A percentile compares a stretch with the other conserved stretches of the same genome.
phyloP scores from a whole-genome alignment of 2,329 filamentous ascomycete species.

The Ceratocystis cubensis region DNA sequence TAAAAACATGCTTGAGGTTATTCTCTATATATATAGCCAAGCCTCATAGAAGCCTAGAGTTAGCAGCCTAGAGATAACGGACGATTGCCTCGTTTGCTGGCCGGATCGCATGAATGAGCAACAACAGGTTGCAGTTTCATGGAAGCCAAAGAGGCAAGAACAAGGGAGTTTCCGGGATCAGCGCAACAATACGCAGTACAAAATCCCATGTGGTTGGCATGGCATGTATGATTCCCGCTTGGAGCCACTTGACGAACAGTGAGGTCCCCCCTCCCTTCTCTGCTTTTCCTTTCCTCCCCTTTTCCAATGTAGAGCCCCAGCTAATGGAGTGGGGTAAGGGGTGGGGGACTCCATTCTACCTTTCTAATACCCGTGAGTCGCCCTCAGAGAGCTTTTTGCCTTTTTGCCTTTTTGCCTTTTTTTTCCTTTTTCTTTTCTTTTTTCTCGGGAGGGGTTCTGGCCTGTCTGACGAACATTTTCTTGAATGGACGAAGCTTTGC shows the following conservation, averaged over 20 bases:
- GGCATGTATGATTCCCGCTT: slow-evolving; percentile 4
- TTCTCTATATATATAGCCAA: too few species aligned
- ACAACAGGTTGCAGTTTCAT: not conserved
- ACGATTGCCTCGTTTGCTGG: too few species aligned
- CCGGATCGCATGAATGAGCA: not conserved
- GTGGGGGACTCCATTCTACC: not conserved
- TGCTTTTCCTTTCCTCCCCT: not conserved
- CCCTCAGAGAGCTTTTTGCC: not conserved
- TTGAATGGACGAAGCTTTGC: not conserved
- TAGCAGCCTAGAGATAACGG: too few species aligned
- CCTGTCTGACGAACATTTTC: not conserved
- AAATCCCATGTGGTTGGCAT: slow-evolving; percentile 7
- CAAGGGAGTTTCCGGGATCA: slow-evolving; percentile 2
- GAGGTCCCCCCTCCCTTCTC: not conserved
- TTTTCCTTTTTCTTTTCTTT: too few species aligned
- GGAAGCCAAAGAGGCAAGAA: not conserved
- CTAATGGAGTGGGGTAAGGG: not conserved
- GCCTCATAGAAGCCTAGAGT: too few species aligned
- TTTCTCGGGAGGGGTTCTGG: not conserved
- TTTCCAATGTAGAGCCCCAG: not conserved
- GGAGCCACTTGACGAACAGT: not conserved
- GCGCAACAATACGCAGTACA: not conserved
- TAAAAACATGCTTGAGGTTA: too few species aligned
- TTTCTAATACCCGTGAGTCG: not conserved
- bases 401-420: too few species aligned